Evolutionary conservation across 257 asterid genomes (phyloP).

Genomic region (Salvia miltiorrhiza): DNA sequence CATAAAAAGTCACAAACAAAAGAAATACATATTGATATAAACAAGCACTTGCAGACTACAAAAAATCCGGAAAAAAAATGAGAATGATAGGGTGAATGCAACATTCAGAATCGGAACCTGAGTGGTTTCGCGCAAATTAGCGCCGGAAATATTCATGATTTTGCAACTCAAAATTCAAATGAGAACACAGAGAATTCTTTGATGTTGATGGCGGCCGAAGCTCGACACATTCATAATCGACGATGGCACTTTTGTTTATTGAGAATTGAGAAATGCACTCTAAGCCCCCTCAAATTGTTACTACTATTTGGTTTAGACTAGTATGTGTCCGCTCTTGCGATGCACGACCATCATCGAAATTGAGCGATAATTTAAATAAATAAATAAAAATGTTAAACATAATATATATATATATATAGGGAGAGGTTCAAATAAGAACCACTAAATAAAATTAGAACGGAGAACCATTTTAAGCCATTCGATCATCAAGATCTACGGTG

Average conservation of each 20-base stretch:
- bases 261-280: neutral
- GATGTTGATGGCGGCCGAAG: no score
- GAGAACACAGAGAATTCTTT: neutral
- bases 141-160: slow-evolving; percentile 21
- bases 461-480: no score
- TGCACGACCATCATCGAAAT: no score
- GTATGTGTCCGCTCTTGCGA: no score
- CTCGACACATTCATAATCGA: no score
- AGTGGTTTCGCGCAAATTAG: slow-evolving; percentile 8
- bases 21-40: neutral
- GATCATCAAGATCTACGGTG: no score
- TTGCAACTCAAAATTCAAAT: neutral
- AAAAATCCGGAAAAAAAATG: neutral
- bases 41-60: neutral
- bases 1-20: slow-evolving; percentile 11
- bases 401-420: no score
- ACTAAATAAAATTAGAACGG: no score
- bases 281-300: neutral
- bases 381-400: no score
- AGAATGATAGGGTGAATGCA: neutral
- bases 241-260: slow-evolving; percentile 13
- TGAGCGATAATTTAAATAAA: no score
- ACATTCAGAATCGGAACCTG: slow-evolving; percentile 22
- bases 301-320: no score
- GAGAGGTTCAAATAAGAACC: no score